These are phyloP conservation scores for Nymphaea colorata DNA, from an alignment of 164 flowering plant genomes.

Conservation along the genomic window DNA sequence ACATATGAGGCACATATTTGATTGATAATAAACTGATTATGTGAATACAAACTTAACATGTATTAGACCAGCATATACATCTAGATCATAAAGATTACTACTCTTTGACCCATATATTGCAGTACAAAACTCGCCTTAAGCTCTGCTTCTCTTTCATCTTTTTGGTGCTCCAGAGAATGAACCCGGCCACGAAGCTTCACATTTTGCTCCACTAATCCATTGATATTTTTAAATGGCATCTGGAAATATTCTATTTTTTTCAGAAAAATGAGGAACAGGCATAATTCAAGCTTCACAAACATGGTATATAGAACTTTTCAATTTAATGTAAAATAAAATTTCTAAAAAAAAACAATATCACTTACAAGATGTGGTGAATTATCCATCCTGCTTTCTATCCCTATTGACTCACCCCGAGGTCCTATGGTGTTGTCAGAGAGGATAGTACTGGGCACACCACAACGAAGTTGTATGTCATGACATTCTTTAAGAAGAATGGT, in stretches of 20 bases:
- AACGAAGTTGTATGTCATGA: conserved; percentile 76
- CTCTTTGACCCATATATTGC: too few relatives aligned
- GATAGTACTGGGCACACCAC: conserved; percentile 33
- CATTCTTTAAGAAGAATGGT: conserved; percentile 88
- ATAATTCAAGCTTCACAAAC: not conserved
- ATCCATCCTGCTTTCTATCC: conserved; percentile 15
- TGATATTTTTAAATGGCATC: conserved; percentile 80
- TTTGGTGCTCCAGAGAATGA: conserved; percentile 61
- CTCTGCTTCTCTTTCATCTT: conserved; percentile 44
- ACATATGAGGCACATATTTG: too few relatives aligned
- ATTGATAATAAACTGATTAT: too few relatives aligned
- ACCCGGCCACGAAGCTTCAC: conserved; percentile 78
- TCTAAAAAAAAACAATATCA: not conserved
- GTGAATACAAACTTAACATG: too few relatives aligned
- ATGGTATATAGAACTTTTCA: not conserved
- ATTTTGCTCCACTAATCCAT: conserved; percentile 92
- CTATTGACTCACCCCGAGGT: conserved; percentile 23
- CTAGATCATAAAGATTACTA: too few relatives aligned
- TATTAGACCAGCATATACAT: too few relatives aligned
- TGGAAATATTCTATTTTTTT: conserved; percentile 13
- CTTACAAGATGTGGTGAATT: conserved; percentile 38
- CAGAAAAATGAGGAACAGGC: conserved; percentile 1
- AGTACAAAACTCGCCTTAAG: conserved; percentile 26
- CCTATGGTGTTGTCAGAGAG: conserved; percentile 15
- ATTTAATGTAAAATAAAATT: too few relatives aligned